Evolutionary conservation across 257 asterid genomes (phyloP).

Genomic region (Orobanche coerulescens): DNA sequence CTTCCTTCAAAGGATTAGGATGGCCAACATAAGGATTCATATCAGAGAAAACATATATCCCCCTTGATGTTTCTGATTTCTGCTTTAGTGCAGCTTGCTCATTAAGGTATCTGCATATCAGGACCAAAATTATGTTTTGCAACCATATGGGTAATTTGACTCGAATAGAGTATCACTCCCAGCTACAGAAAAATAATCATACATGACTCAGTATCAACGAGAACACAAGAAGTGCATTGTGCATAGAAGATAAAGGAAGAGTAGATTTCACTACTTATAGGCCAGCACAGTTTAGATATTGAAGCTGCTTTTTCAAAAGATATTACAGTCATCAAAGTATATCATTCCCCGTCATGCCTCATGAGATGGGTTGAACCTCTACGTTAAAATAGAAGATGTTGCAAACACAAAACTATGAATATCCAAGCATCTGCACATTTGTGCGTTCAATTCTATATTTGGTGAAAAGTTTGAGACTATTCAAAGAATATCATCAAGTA

Average conservation of each 20-base stretch:
- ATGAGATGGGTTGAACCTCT: background rate
- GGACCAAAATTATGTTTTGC: slow-evolving; percentile 14
- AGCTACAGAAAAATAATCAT: slow-evolving; percentile 1
- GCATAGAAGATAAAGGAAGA: background rate
- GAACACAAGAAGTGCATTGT: background rate
- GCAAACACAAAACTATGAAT: slow-evolving; percentile 6
- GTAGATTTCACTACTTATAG: background rate
- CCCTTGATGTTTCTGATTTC: slow-evolving; percentile 44
- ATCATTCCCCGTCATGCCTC: slow-evolving; percentile 8
- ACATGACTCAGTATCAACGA: slow-evolving; percentile 7
- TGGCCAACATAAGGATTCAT: slow-evolving; percentile 97
- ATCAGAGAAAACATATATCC: slow-evolving; percentile 87
- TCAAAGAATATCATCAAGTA: background rate
- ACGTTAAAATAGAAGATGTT: background rate
- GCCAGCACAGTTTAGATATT: background rate
- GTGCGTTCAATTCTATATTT: slow-evolving; percentile 6
- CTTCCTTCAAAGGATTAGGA: slow-evolving; percentile 95
- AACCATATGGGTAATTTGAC: background rate
- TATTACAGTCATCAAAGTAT: slow-evolving; percentile 1
- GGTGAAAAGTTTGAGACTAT: background rate
- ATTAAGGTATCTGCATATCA: slow-evolving; percentile 39
- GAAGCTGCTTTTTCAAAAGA: background rate
- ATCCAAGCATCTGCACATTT: slow-evolving; percentile 5
- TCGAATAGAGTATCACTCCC: background rate
- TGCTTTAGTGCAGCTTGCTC: slow-evolving; percentile 38